These are phyloP conservation scores for Ilyonectria robusta DNA, from an alignment of 2,329 filamentous ascomycete species.

Conservation along the genomic window DNA sequence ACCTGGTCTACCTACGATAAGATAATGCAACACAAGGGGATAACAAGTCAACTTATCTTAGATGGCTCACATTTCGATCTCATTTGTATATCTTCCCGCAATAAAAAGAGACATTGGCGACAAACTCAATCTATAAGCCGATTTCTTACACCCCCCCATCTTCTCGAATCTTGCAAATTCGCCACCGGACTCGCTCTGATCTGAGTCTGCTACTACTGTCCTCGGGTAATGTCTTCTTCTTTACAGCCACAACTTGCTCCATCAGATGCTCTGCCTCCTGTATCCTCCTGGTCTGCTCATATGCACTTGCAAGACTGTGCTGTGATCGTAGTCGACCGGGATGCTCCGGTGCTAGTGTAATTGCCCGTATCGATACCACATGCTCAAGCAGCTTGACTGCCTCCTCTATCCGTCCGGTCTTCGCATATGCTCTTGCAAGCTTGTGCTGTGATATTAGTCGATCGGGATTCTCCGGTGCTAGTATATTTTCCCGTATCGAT, in stretches of 20 bases:
- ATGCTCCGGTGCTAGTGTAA: neutral
- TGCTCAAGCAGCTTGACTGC: neutral
- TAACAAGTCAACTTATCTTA: too few relatives aligned
- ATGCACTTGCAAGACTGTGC: too few relatives aligned
- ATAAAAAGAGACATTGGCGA: too few relatives aligned
- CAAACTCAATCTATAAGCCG: neutral
- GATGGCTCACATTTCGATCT: too few relatives aligned
- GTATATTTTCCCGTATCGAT: neutral
- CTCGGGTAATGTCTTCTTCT: neutral
- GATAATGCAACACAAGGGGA: too few relatives aligned
- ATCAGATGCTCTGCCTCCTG: neutral
- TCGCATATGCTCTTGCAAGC: too few relatives aligned
- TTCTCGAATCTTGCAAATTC: neutral
- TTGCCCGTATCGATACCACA: neutral
- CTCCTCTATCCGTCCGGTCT: neutral
- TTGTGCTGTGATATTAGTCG: neutral
- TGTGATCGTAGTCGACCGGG: neutral
- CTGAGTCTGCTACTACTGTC: neutral
- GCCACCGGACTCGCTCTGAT: neutral
- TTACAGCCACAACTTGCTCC: neutral
- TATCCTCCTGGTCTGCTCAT: too few relatives aligned
- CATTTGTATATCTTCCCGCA: neutral
- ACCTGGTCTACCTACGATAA: too few relatives aligned
- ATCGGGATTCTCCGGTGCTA: neutral
- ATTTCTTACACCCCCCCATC: neutral